Evolutionary conservation across 2,329 filamentous ascomycete species (phyloP).

Genomic region (Hypoxylon sp.): DNA sequence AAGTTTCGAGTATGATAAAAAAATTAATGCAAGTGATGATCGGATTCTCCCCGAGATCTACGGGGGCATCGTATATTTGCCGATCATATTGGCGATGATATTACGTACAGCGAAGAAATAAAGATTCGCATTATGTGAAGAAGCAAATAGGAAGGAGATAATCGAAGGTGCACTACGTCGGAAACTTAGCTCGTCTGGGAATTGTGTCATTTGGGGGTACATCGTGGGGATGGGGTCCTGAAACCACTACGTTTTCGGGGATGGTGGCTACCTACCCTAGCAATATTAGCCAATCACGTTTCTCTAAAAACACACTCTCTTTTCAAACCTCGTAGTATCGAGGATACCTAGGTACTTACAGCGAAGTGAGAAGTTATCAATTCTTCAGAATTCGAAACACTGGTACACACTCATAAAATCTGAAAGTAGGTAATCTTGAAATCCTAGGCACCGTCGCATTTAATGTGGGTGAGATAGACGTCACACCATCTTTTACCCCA

Average conservation of each 20-base stretch:
- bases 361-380: too few species aligned
- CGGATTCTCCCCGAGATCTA: conserved; percentile 33
- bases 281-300: conserved; percentile 19
- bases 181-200: conserved; percentile 40
- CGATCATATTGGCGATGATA: conserved; percentile 33
- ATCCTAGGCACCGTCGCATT: too few species aligned
- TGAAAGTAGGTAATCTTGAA: background rate
- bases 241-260: conserved; percentile 26
- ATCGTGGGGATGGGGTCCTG: conserved; percentile 21
- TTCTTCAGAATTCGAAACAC: background rate
- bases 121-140: conserved; percentile 23
- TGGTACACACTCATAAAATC: background rate
- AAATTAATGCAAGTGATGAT: conserved; percentile 40
- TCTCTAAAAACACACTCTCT: conserved; percentile 15
- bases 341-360: background rate
- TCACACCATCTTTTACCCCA: too few species aligned
- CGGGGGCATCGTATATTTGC: conserved; percentile 17
- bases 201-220: conserved; percentile 29
- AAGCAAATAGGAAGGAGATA: conserved; percentile 27
- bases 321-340: background rate
- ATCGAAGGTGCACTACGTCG: background rate
- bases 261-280: background rate
- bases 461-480: too few species aligned
- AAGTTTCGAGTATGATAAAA: conserved; percentile 34
- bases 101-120: conserved; percentile 14